phyloP scores from a whole-genome alignment of 805 yeast species.

The Wickerhamiella occidentalis region DNA sequence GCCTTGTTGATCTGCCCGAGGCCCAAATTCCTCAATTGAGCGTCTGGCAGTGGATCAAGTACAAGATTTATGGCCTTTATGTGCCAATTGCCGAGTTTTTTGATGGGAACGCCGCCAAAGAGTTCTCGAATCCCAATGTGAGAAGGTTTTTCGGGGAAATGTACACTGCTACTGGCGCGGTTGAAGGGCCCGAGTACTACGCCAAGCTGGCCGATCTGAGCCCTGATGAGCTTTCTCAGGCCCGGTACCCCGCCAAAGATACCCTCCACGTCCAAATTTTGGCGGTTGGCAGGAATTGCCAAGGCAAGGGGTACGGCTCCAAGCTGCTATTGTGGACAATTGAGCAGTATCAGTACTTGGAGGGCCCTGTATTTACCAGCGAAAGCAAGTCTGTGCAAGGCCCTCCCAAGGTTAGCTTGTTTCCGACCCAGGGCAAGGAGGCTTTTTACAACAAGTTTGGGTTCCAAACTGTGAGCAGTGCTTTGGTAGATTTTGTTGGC shows the following conservation, averaged over 20 bases:
- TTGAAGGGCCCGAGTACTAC: not conserved
- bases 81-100: not conserved
- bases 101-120: not conserved
- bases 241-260: conserved; percentile 1
- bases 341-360: not conserved
- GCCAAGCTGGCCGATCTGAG: not conserved
- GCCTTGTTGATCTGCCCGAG: not conserved
- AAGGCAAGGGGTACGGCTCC: conserved; percentile 2
- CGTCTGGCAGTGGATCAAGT: not conserved
- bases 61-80: not conserved
- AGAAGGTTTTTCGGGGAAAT: not conserved
- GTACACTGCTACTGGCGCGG: not conserved
- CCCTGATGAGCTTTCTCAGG: not conserved
- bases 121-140: not conserved
- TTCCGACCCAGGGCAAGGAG: conserved; percentile 9
- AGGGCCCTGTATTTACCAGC: not conserved
- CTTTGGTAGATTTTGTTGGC: not conserved
- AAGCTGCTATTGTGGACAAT: not conserved
- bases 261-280: conserved; percentile 2
- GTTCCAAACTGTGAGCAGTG: not conserved
- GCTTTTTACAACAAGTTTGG: conserved; percentile 5
- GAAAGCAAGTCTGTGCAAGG: not conserved
- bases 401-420: conserved; percentile 1
- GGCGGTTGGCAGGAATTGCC: not conserved
- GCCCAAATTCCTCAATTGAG: not conserved